phyloP scores from a whole-genome alignment of 768 basidiomycete genomes.

The Amanita pseudoporphyria region DNA sequence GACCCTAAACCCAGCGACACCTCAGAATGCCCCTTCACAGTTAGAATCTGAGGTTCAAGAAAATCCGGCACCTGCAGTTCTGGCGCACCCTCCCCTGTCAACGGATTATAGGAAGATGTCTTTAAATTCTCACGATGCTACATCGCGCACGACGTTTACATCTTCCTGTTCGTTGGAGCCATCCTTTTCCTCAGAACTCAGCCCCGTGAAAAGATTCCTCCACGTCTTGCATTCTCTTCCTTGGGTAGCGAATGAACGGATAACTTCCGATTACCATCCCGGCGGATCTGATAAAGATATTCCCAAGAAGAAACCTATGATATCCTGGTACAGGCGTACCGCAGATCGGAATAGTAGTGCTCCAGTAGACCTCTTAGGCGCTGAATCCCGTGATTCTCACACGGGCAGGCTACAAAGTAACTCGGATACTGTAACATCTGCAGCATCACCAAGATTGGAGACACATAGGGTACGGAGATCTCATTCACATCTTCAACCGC shows the following conservation, averaged over 20 bases:
- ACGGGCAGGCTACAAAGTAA: slow-evolving; percentile 15
- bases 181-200: slow-evolving; percentile 27
- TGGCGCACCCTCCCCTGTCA: slow-evolving; percentile 22
- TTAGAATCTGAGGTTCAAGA: slow-evolving; percentile 4
- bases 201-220: slow-evolving; percentile 33
- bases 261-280: slow-evolving; percentile 37
- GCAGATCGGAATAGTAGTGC: slow-evolving; percentile 16
- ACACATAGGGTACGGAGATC: slow-evolving; percentile 8
- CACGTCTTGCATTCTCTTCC: slow-evolving; percentile 32
- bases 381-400: slow-evolving; percentile 16
- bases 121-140: slow-evolving; percentile 15
- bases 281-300: slow-evolving; percentile 12
- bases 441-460: slow-evolving; percentile 10
- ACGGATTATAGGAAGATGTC: slow-evolving; percentile 31
- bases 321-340: slow-evolving; percentile 24
- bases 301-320: slow-evolving; percentile 18
- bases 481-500: slow-evolving; percentile 11
- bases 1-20: slow-evolving; percentile 6
- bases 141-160: slow-evolving; percentile 14
- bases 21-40: slow-evolving; percentile 1
- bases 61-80: slow-evolving; percentile 15
- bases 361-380: slow-evolving; percentile 24
- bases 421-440: slow-evolving; percentile 13
- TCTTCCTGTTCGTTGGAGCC: slow-evolving; percentile 23
- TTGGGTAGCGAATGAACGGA: slow-evolving; percentile 34